Evolutionary conservation across 2,329 filamentous ascomycete genomes (phyloP), one percentile per base, ranked within the genome.

Genomic region (Ploettnerulaceae sp.): DNA sequence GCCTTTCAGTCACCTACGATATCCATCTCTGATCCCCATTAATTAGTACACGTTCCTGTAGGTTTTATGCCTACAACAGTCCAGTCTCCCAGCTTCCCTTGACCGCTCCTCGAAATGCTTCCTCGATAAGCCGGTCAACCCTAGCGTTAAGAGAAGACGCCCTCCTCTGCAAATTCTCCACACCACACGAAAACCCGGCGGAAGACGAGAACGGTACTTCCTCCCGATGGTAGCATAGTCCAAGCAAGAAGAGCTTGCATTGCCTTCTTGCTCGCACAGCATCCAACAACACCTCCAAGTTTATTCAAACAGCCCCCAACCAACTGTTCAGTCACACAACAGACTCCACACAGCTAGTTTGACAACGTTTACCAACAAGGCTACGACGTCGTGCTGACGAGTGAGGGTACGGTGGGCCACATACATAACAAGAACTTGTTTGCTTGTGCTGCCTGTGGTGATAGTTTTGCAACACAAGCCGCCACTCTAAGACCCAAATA

Each of bases 21-120:
- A 26, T 24, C 14, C 20, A 9, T 9, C 12, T 24, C 17, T 28
- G 12, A 21, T 11, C 37, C 17, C n/a, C 7, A 4, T 28, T 28
- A 11, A 29, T 5, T 36, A 3, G 14, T n/a, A 18, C 32, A 18
- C 25, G 26, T 33, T 20, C 9, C 8, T 38, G 39, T 8, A 15
- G 18, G 5, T 9, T 33, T 32, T 18, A 17, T 33, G n/a, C 29
- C 20, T 21, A 44, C 15, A 15, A 18, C 11, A n/a, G 29, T 14
- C 28, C 36, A 5, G 14, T 20, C 22, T n/a, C 15, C 32, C 29
- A 22, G 8, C 24, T 12, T 18, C 7, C 20, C 40, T 42, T 52
- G 49, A 54, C 57, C 47, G 50, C 55, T 47, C 41, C 32, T 53
- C 52, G 49, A 51, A 49, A 60, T 61, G 58, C 52, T 60, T 39